phyloP scores from a whole-genome alignment of 495 filamentous ascomycete genomes.

The Penicillium maclennaniae region DNA sequence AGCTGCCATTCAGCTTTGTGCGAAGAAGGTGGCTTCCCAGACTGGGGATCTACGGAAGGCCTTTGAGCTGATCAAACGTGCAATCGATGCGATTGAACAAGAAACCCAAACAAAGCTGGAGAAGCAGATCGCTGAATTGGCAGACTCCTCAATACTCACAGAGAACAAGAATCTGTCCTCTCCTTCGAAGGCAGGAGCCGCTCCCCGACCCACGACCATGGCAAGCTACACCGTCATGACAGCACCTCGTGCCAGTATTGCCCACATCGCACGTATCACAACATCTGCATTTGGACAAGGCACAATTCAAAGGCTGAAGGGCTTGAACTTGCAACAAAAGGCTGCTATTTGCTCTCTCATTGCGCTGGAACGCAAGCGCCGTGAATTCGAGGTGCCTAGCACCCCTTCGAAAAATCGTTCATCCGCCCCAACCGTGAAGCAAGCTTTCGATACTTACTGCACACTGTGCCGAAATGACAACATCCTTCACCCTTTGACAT shows the following conservation, averaged over 20 bases:
- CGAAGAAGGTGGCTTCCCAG: slow-evolving; percentile 89
- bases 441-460: slow-evolving; percentile 75
- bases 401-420: slow-evolving; percentile 56
- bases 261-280: slow-evolving; percentile 85
- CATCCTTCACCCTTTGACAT: slow-evolving; percentile 78
- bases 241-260: slow-evolving; percentile 86
- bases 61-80: slow-evolving; percentile 87
- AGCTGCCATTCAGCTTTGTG: slow-evolving; percentile 84
- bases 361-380: slow-evolving; percentile 65
- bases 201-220: slow-evolving; percentile 38
- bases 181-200: slow-evolving; percentile 34
- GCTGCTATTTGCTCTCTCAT: slow-evolving; percentile 85
- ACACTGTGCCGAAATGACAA: slow-evolving; percentile 77
- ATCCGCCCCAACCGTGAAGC: slow-evolving; percentile 67
- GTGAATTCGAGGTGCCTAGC: slow-evolving; percentile 34
- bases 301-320: slow-evolving; percentile 73
- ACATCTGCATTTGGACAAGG: slow-evolving; percentile 83
- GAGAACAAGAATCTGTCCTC: slow-evolving; percentile 70
- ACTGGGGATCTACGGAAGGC: slow-evolving; percentile 93
- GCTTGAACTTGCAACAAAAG: slow-evolving; percentile 93
- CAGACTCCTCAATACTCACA: slow-evolving; percentile 54
- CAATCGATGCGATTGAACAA: slow-evolving; percentile 82
- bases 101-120: slow-evolving; percentile 59
- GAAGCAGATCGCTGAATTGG: slow-evolving; percentile 26
- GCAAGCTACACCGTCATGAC: slow-evolving; percentile 59